Evolutionary conservation across 495 filamentous ascomycete species (phyloP), one percentile per base, ranked within the genome.

Genomic region (Bombardia bombarda): DNA sequence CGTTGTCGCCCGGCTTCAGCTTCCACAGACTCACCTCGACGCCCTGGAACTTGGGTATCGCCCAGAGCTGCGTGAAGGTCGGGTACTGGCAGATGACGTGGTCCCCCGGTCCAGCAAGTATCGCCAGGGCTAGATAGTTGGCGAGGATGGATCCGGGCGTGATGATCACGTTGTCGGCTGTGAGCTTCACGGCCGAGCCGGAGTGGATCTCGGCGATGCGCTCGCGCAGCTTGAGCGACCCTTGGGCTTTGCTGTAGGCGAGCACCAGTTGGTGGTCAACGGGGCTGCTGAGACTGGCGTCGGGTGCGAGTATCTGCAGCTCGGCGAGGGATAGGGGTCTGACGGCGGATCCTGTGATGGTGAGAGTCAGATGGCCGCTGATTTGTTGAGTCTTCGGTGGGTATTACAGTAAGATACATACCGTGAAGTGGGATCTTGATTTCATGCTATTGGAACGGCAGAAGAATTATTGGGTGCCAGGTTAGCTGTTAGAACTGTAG

Each of bases 71-170:
- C 52, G 89, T 80, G 59, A 90, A 93, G n/a, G 86, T 90, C 9
- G 87, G 87, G 48, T 86, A 82, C 47, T 89, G 80, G 54, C 84
- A 89, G 40, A 94, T 78, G 23, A 90, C 81, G 68, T 94, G 87
- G 45, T 90, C 85, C 3, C 83, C 86, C 0, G 81, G 80, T 1
- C 78, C 78, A 1, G 87, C 57, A 26, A 90, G 62, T 4, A 73
- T 69, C 60, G 87, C 87, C 13, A 89, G 66, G 8, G 80, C 60
- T 3, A 88, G 66, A 50, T 84, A 83, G 51, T 92, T 92, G 14
- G 86, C 87, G 25, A 79, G 72, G 36, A 90, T 90, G 17, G 84
- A 86, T 3, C 87, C 87, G 14, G 76, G 69, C 0, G 82, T 86
- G 45, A 87, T 78, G 41, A 90, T 59, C 38, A 92, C 68, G 50